Evolutionary conservation across 164 flowering plant genomes (phyloP).

Genomic region (Umbellularia californica): DNA sequence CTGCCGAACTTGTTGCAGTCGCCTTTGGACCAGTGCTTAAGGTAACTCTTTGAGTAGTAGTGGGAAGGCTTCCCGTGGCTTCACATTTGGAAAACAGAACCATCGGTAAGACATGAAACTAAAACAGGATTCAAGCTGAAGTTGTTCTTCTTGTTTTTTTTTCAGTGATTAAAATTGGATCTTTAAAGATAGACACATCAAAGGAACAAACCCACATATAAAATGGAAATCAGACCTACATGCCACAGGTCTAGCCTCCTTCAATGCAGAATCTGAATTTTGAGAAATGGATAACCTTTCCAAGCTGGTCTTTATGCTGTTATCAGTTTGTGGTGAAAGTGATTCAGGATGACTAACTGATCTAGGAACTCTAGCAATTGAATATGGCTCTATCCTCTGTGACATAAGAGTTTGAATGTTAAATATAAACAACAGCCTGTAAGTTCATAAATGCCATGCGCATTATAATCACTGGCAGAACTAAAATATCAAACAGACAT

Average conservation of each 20-base stretch:
- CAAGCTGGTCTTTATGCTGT: constrained; percentile 46
- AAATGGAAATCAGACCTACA: constrained; percentile 35
- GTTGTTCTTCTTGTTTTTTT: no score
- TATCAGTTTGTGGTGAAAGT: constrained; percentile 52
- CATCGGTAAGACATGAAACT: constrained; percentile 5
- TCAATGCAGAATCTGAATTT: constrained; percentile 46
- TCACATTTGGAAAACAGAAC: constrained; percentile 20
- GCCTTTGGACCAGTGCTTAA: constrained; percentile 38
- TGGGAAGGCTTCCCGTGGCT: constrained; percentile 65
- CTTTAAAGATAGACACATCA: background rate
- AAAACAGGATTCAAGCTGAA: no score
- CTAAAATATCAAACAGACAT: background rate
- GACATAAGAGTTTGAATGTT: constrained; percentile 13
- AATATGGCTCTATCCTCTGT: constrained; percentile 84
- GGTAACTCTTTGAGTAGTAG: constrained; percentile 72
- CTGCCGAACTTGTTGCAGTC: constrained; percentile 26
- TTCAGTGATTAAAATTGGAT: background rate
- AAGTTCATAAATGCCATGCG: background rate
- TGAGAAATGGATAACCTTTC: constrained; percentile 66
- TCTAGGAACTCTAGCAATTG: constrained; percentile 32
- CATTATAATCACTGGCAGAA: background rate
- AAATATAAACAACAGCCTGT: background rate
- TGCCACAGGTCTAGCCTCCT: constrained; percentile 57
- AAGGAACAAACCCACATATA: background rate
- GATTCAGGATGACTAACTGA: constrained; percentile 47